A percentile compares a stretch with the other conserved stretches of the same genome.
Conservation (phyloP, 2,329 filamentous ascomycete species). For the Clarireedia paspali region DNA sequence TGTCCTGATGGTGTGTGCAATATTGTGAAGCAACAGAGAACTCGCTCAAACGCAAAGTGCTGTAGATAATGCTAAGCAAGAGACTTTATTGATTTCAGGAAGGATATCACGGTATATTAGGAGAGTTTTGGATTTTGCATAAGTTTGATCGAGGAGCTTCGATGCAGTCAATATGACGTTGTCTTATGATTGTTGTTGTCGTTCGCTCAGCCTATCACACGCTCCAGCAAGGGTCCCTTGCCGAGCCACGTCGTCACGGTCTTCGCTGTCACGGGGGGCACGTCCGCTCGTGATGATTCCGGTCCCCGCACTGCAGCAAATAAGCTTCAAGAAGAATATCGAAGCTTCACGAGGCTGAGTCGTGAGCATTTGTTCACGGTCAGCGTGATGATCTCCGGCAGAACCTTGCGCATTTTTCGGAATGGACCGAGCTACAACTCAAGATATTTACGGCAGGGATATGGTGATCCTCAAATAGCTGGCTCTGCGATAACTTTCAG, state of each 20-base stretch:
- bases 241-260: not conserved
- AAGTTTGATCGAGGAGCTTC: not conserved
- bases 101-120: not conserved
- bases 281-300: not conserved
- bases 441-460: conserved; percentile 9
- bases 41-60: not conserved
- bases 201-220: conserved; percentile 6
- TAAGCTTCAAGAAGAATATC: not conserved
- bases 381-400: conserved; percentile 27
- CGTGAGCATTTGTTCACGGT: not conserved
- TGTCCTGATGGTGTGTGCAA: too few relatives aligned
- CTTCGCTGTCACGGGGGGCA: not conserved
- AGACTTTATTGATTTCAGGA: not conserved
- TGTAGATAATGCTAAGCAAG: not conserved
- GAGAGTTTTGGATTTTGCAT: not conserved
- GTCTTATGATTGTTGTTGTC: conserved; percentile 14
- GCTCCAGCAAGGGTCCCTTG: not conserved
- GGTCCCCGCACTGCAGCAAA: not conserved
- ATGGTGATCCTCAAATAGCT: not conserved
- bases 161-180: conserved; percentile 17
- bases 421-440: conserved; percentile 3
- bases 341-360: not conserved
- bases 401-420: conserved; percentile 21
- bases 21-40: too few relatives aligned
- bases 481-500: conserved; percentile 12